Evolutionary conservation across 1,284 basidiomycete genomes (phyloP).

Genomic region (Waitea zeae): DNA sequence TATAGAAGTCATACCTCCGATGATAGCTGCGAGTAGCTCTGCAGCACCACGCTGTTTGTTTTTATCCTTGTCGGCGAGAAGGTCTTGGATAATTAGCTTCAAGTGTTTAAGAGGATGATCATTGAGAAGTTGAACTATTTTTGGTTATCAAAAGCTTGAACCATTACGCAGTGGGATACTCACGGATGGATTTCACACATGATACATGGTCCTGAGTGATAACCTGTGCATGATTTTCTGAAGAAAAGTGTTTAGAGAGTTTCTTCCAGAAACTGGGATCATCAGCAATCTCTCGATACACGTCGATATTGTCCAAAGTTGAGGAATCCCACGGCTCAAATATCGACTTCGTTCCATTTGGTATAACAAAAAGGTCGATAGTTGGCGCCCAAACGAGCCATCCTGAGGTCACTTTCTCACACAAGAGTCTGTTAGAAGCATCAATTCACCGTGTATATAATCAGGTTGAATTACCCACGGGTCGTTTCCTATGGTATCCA

Average conservation of each 20-base stretch:
- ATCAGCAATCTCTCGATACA: constrained; percentile 25
- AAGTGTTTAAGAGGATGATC: constrained; percentile 43
- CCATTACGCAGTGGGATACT: too few relatives aligned
- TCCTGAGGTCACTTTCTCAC: constrained; percentile 36
- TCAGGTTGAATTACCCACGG: constrained; percentile 20
- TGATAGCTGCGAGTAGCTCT: constrained; percentile 70
- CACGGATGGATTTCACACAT: constrained; percentile 60
- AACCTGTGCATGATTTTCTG: constrained; percentile 44
- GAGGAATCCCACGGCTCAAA: constrained; percentile 38
- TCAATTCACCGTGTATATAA: not conserved
- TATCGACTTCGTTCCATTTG: constrained; percentile 26
- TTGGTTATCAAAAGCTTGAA: constrained; percentile 4
- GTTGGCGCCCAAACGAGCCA: constrained; percentile 41
- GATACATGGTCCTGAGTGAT: constrained; percentile 52
- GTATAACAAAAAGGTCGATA: constrained; percentile 26
- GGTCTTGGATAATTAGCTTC: constrained; percentile 31
- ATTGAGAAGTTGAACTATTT: constrained; percentile 48
- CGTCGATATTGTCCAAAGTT: constrained; percentile 26
- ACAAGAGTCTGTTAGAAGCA: constrained; percentile 20
- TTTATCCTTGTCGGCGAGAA: constrained; percentile 42
- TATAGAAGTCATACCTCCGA: constrained; percentile 27
- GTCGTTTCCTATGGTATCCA: constrained; percentile 14
- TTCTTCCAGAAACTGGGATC: constrained; percentile 40
- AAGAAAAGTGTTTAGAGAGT: constrained; percentile 38
- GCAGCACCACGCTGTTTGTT: constrained; percentile 83